These are phyloP conservation scores for Neurospora discreta DNA, from an alignment of 495 filamentous ascomycete genomes.

Conservation along the genomic window DNA sequence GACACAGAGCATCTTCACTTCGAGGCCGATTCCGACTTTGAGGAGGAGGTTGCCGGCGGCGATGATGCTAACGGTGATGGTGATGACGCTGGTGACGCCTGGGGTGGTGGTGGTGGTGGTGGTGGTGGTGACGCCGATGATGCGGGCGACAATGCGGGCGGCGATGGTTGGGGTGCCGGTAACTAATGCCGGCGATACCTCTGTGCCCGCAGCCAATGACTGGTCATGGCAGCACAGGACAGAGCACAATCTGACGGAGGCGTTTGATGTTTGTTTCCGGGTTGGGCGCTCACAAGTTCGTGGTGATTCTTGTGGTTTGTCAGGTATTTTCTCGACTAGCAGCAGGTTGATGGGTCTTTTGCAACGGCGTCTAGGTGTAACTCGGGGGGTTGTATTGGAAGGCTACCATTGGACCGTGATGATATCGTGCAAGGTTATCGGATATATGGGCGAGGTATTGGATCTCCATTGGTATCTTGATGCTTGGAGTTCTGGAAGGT, in stretches of 20 bases:
- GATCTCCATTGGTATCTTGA: not conserved
- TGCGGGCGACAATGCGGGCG: not conserved
- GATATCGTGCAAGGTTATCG: not conserved
- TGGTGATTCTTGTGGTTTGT: not conserved
- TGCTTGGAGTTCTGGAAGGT: not conserved
- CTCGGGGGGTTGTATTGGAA: not conserved
- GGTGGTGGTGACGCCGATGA: not conserved
- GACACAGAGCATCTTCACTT: conserved; percentile 39
- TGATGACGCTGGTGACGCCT: conserved; percentile 5
- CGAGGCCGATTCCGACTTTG: conserved; percentile 54
- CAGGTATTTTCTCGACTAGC: not conserved
- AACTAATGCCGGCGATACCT: not conserved
- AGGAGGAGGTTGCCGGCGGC: conserved; percentile 19
- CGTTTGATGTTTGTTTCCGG: not conserved
- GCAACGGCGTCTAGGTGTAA: not conserved
- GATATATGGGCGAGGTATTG: not conserved
- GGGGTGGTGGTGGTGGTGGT: not conserved
- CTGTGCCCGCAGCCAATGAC: not conserved
- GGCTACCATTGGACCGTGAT: not conserved
- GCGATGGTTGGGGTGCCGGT: not conserved
- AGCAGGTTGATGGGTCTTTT: not conserved
- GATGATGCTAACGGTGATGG: conserved; percentile 1
- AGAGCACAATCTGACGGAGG: not conserved
- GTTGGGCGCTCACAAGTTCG: not conserved
- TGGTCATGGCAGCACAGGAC: not conserved